These are phyloP conservation scores for Ambrosia trifida DNA, from an alignment of 129 eudicot genomes.

Conservation along the genomic window DNA sequence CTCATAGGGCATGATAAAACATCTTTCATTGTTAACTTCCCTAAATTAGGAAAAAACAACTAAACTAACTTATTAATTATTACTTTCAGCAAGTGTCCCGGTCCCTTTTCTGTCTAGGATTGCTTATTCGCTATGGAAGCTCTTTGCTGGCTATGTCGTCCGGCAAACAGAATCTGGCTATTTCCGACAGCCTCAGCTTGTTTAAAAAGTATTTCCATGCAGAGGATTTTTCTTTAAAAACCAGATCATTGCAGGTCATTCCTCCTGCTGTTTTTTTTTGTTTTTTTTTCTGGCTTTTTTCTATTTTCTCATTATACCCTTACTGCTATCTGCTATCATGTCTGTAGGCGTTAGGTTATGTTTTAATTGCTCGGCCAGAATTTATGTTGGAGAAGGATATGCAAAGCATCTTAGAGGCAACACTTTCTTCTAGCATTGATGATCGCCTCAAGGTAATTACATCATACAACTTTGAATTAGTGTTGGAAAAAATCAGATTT, in stretches of 20 bases:
- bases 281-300: constrained; percentile 8
- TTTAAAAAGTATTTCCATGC: constrained; percentile 86
- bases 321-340: constrained; percentile 27
- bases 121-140: constrained; percentile 90
- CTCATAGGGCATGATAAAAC: not conserved
- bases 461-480: not conserved
- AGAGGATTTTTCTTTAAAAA: constrained; percentile 78
- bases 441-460: constrained; percentile 72
- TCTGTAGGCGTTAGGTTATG: constrained; percentile 87
- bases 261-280: constrained; percentile 11
- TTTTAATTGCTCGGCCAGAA: constrained; percentile 84
- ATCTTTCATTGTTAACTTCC: constrained; percentile 7
- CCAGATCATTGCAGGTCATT: constrained; percentile 82
- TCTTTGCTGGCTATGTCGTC: constrained; percentile 55
- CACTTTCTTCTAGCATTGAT: constrained; percentile 69
- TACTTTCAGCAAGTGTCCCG: constrained; percentile 87
- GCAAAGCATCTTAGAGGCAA: constrained; percentile 67
- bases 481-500: too few relatives aligned
- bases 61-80: constrained; percentile 3
- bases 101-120: constrained; percentile 94
- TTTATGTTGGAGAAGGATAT: constrained; percentile 90
- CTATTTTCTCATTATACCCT: not conserved
- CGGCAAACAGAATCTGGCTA: constrained; percentile 48
- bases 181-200: constrained; percentile 53
- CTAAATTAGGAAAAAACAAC: not conserved